These are phyloP conservation scores for Auriscalpium vulgare DNA, from an alignment of 768 basidiomycete species.

Conservation along the genomic window DNA sequence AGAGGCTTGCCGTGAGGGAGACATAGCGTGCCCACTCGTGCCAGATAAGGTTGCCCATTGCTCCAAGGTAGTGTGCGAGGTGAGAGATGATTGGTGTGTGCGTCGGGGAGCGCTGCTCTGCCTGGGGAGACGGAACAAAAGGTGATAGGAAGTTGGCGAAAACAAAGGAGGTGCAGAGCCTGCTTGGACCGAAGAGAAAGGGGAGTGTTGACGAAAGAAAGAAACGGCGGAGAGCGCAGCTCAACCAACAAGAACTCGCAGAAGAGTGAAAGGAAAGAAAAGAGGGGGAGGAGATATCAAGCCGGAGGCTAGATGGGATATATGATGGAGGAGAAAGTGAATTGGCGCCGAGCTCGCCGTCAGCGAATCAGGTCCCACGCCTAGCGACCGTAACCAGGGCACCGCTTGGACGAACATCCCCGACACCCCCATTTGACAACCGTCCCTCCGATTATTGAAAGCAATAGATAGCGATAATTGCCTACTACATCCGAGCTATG, in stretches of 20 bases:
- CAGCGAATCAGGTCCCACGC: slow-evolving; percentile 10
- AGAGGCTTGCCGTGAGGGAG: slow-evolving; percentile 60
- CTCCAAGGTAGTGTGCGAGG: slow-evolving; percentile 4
- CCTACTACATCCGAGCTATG: not conserved
- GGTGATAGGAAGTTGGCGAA: not conserved
- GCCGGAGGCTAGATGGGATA: not conserved
- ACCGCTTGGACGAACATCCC: not conserved
- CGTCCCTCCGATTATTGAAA: not conserved
- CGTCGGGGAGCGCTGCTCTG: not conserved
- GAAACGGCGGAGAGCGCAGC: slow-evolving; percentile 8
- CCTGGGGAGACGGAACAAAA: slow-evolving; percentile 5
- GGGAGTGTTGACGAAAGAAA: slow-evolving; percentile 1
- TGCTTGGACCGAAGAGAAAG: slow-evolving; percentile 11
- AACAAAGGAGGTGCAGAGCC: slow-evolving; percentile 8
- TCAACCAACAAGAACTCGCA: slow-evolving; percentile 5
- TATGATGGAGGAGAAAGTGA: slow-evolving; percentile 5
- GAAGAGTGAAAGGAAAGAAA: not conserved
- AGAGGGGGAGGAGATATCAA: not conserved
- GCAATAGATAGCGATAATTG: not conserved
- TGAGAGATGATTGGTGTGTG: not conserved
- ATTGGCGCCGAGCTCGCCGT: not conserved
- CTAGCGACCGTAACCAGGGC: slow-evolving; percentile 13
- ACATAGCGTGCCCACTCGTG: slow-evolving; percentile 67
- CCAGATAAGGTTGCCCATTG: slow-evolving; percentile 81
- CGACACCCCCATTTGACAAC: not conserved